Conservation (phyloP, 768 basidiomycete species). For the Boletus vinaceobasis region DNA sequence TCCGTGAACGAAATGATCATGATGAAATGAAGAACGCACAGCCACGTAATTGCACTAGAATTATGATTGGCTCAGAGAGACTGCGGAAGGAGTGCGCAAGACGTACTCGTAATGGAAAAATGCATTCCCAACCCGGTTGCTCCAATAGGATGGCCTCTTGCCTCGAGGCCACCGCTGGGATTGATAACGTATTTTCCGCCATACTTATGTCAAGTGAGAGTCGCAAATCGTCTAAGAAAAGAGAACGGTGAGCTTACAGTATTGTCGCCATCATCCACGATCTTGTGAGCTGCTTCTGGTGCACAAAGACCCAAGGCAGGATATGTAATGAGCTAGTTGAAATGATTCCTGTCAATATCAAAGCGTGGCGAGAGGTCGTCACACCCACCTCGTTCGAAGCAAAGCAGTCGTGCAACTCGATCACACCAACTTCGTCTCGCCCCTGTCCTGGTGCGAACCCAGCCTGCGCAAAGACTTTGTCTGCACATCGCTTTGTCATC, state of each 20-base stretch:
- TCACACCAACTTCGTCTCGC: slow-evolving; percentile 70
- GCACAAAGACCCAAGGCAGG: slow-evolving; percentile 70
- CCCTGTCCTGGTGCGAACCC: slow-evolving; percentile 60
- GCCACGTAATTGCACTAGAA: slow-evolving; percentile 66
- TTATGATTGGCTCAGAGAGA: neutral
- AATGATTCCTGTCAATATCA: neutral
- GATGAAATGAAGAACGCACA: slow-evolving; percentile 37
- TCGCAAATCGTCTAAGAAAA: neutral
- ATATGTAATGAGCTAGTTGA: slow-evolving; percentile 65
- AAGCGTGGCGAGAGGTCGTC: neutral
- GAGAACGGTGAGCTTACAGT: slow-evolving; percentile 46
- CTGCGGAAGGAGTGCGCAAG: neutral
- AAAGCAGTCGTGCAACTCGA: slow-evolving; percentile 85
- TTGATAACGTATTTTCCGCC: slow-evolving; percentile 82
- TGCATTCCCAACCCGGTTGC: slow-evolving; percentile 81
- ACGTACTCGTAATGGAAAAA: slow-evolving; percentile 73
- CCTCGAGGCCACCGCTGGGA: slow-evolving; percentile 80
- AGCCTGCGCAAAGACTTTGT: slow-evolving; percentile 65
- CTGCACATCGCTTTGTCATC: slow-evolving; percentile 67
- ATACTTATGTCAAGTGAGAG: slow-evolving; percentile 41
- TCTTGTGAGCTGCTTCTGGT: slow-evolving; percentile 59
- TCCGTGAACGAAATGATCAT: neutral
- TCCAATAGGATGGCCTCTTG: slow-evolving; percentile 79
- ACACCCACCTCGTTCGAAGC: slow-evolving; percentile 65
- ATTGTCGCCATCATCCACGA: slow-evolving; percentile 74